Evolutionary conservation across 2,329 filamentous ascomycete genomes (phyloP), one percentile per base, ranked within the genome.

Genomic region (Clonostachys chloroleuca): DNA sequence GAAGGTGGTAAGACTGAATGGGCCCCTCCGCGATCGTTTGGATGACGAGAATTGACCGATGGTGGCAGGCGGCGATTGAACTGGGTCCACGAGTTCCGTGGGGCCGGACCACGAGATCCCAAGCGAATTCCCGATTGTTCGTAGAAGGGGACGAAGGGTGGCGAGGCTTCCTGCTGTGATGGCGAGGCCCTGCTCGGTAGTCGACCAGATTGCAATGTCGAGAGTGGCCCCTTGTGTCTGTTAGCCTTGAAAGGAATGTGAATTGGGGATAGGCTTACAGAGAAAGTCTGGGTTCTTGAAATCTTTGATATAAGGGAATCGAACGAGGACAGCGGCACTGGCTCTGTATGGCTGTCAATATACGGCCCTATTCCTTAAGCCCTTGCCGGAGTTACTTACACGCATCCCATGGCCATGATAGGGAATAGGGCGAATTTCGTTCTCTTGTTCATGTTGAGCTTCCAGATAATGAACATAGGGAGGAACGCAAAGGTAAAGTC

Each of bases 351-450:
- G 13, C 13, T 46, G 46, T 59, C 43, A 59, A 54, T 8, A 12
- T 12, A n/a, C 36, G 10, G 9, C 12, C 36, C 36, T n/a, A 14
- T 18, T n/a, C 14, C 12, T n/a, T n/a, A 39, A 18, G 36, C 14
- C 10, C 14, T 12, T 18, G 17, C 17, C 8, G 3, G 12, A n/a
- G 16, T 20, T 24, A 64, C 63, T 51, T 58, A 68, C 72, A 74
- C 56, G 54, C 80, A 80, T 30, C 79, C 83, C 64, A 84, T 72
- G 7, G 70, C 69, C 44, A 85, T 62, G 41, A 84, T 69, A 6
- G 68, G 66, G 10, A 73, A 72, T 18, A 83, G 63, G 3, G 77
- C 69, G 7, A 71, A 34, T 55, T 82, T 84, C 3, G 72, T 75
- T 47, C 65, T 69, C 8, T 51, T 54, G 42, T 72, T 72, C 72